A percentile compares a stretch with the other conserved stretches of the same genome.
These are phyloP conservation scores for Obelidium mucronatum DNA, from an alignment of 192 early-diverging fungal species.

Conservation along the genomic window DNA sequence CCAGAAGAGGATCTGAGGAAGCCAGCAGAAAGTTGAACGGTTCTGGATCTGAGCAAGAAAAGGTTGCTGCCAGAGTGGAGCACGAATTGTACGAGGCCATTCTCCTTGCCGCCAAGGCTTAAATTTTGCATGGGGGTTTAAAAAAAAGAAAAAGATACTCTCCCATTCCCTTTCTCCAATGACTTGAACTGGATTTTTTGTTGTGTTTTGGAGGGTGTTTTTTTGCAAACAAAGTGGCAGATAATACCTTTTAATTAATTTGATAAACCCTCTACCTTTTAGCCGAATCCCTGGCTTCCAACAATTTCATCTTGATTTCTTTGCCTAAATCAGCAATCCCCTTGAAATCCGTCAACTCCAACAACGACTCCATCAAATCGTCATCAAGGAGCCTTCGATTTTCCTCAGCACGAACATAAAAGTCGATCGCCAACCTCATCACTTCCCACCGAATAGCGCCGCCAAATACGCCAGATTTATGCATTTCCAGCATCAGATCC, in stretches of 20 bases:
- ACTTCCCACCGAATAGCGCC: background rate
- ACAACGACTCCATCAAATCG: background rate
- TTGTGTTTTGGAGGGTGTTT: no score
- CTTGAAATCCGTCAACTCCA: background rate
- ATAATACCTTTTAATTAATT: no score
- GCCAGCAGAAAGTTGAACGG: constrained; percentile 73
- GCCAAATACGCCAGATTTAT: background rate
- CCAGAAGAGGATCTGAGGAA: constrained; percentile 79
- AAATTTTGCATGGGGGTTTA: no score
- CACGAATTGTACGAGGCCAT: constrained; percentile 89
- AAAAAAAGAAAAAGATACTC: no score
- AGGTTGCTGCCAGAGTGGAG: constrained; percentile 84
- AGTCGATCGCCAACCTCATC: background rate
- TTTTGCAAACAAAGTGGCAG: no score
- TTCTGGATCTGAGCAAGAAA: constrained; percentile 76
- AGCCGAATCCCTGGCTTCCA: no score
- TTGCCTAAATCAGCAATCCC: no score
- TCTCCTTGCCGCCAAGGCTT: constrained; percentile 65
- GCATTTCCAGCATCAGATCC: background rate
- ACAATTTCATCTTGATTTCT: no score
- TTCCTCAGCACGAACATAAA: background rate
- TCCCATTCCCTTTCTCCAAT: no score
- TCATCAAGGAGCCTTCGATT: background rate
- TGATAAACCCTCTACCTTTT: no score
- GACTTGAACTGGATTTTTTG: no score